Evolutionary conservation across 768 basidiomycete genomes (phyloP), one percentile per base, ranked within the genome.

Genomic region (Phanerodontia chrysosporium): DNA sequence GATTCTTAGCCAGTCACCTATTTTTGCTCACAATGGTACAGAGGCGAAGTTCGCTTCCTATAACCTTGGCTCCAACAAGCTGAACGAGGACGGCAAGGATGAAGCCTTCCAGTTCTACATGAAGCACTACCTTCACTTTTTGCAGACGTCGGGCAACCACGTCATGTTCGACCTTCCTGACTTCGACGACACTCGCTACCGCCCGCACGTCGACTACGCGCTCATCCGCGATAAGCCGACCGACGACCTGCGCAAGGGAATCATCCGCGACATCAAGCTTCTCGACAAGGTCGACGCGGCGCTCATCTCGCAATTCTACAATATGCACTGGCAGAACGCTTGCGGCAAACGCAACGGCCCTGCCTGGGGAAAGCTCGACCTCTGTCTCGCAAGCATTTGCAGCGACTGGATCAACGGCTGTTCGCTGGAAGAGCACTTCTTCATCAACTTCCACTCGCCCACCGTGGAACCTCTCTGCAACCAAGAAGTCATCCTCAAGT

Each of bases 321-420:
- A 55, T 14, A 49, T 51, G 14, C 30, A 39, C 13, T 66, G 65
- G 65, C 48, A 61, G 28, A 48, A 25, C 16, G 25, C 86, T 84
- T 2, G 84, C 83, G 1, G 73, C 66, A 59, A 81, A 81, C 16
- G 84, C 83, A 48, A 28, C 46, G 1, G 84, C 83, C 55, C 84
- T 78, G 39, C 32, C 21, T 53, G 52, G 52, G 52, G 52, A 5
- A 53, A 75, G 77, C 65, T 76, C 76, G 39, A 76, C 78, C 42
- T 56, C 14, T 62, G 59, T 42, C 64, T 67, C 16, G 66, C 66
- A 1, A 64, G 62, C 28, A 36, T 58, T 27, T 49, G 59, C 32
- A 61, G 56, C 42, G 0, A 78, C 75, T 1, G 84, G 58, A 35
- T 29, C 25, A 57, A 14, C 30, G 29, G 32, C 16, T 14, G 22